Base-by-base conservation (phyloP, 2,329 filamentous ascomycete species). In the Ophiocordyceps polyrhachis-furcata region DNA sequence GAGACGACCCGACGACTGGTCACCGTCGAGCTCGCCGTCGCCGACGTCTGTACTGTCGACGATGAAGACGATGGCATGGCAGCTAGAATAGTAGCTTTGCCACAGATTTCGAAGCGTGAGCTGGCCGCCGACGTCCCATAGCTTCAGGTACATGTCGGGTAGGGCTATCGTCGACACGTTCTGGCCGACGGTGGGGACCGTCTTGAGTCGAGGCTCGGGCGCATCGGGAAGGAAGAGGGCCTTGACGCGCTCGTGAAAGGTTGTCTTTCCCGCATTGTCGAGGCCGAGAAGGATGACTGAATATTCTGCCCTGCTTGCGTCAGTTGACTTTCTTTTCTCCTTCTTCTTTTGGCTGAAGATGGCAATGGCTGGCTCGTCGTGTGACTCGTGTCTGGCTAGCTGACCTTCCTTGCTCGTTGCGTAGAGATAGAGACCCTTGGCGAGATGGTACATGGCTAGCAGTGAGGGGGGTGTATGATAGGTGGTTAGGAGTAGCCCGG, bases 261-360 rank as follows among this genome's bases (percentile, higher is more conserved):
- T 96, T 38, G 91, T 96, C 71, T 96, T 96, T 63, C 91, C 91
- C 49, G 91, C 91, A 61, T 96, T 96, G 70, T 96, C 91, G 58
- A 96, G 83, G 50, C 91, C 91, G 55, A 96, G 83, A 53, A 96
- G 81, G 58, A 96, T 85, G 57, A 95, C 85, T 20, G 89, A 95
- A 71, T 95, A 96, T 69, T 96, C 89, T 91, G 57, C 9, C 9
- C 25, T 28, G 8, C 25, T 11, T 28, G 25, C 25, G 25, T 19
- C 35, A 35, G 31, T 15, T 35, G 31, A 35, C 31, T 35, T 35
- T 14, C 14, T 35, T 12, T 32, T 32, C 9, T 12, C 14, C 29
- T 32, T 32, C 9, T 12, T 12, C 29, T 32, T 4, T 12, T 4
- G 31, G 13, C n/a, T 3, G 2, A 11, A 14, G 31, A 2, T 35